Percentiles rank a stretch among this genome's conserved stretches.
Evolutionary conservation across 306 rosid species (phyloP).

Genomic region (Rosa multiflora): DNA sequence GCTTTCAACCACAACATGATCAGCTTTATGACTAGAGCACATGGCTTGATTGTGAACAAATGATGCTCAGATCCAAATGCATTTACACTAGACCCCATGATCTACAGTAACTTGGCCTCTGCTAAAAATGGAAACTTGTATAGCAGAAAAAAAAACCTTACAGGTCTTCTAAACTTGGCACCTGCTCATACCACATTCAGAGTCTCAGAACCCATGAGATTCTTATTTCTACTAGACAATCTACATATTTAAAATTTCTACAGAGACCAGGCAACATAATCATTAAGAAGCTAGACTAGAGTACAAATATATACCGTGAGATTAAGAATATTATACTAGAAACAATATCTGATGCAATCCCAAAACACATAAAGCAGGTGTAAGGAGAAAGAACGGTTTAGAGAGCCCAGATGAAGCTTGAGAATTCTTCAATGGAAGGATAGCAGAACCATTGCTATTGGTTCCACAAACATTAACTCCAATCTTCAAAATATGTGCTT

Average conservation of each 20-base stretch:
- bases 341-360: constrained; percentile 24
- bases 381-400: constrained; percentile 17
- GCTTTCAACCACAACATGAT: background rate
- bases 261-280: background rate
- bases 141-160: background rate
- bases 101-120: background rate
- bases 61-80: background rate
- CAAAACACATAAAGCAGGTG: constrained; percentile 19
- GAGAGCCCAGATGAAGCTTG: constrained; percentile 24
- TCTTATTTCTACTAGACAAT: background rate
- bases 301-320: background rate
- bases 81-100: background rate
- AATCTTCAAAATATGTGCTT: constrained; percentile 35
- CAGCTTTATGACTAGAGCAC: constrained; percentile 6
- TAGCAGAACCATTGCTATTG: constrained; percentile 19
- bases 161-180: constrained; percentile 8
- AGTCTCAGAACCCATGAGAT: background rate
- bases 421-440: constrained; percentile 35
- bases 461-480: constrained; percentile 47
- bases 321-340: constrained; percentile 4
- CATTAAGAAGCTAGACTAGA: constrained; percentile 2
- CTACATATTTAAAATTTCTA: background rate
- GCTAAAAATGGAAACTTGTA: constrained; percentile 3
- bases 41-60: constrained; percentile 2
- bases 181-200: background rate